A percentile compares a stretch with the other conserved stretches of the same genome.
These are phyloP conservation scores for Pichia sp. DNA, from an alignment of 1,139 yeast species.

Conservation along the genomic window DNA sequence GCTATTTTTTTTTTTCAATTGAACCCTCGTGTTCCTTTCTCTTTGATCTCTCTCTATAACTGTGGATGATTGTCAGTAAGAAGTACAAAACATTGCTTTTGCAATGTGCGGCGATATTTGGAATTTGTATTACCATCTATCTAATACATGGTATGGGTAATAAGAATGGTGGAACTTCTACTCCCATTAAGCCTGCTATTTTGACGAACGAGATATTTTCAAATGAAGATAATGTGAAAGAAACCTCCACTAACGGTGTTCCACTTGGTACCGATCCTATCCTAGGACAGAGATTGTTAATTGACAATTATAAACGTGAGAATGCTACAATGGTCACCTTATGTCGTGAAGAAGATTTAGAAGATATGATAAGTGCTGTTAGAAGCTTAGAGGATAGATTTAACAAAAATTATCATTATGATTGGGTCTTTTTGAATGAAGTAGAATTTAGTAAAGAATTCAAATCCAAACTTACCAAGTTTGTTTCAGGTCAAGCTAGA, in stretches of 20 bases:
- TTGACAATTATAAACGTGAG: slow-evolving; percentile 21
- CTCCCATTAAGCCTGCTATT: too few species aligned
- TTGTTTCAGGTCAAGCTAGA: slow-evolving; percentile 53
- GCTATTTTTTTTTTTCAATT: too few species aligned
- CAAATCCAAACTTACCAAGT: slow-evolving; percentile 35
- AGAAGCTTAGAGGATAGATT: slow-evolving; percentile 67
- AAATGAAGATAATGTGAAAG: too few species aligned
- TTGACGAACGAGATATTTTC: too few species aligned
- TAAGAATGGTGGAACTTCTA: too few species aligned
- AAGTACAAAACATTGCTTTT: not conserved
- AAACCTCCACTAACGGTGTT: not conserved
- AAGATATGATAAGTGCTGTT: slow-evolving; percentile 49
- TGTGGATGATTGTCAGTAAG: not conserved
- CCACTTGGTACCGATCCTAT: slow-evolving; percentile 6
- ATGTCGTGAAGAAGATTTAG: slow-evolving; percentile 60
- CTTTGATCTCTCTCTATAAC: too few species aligned
- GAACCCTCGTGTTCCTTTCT: too few species aligned
- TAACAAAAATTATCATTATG: slow-evolving; percentile 56
- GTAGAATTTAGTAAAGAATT: slow-evolving; percentile 53
- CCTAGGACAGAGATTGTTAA: slow-evolving; percentile 6
- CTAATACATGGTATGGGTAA: too few species aligned
- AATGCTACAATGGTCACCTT: slow-evolving; percentile 69
- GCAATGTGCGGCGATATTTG: not conserved
- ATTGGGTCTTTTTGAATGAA: slow-evolving; percentile 70
- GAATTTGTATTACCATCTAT: too few species aligned